Conservation (phyloP, 2,329 filamentous ascomycete genomes). For the Aureobasidium pullulans region DNA sequence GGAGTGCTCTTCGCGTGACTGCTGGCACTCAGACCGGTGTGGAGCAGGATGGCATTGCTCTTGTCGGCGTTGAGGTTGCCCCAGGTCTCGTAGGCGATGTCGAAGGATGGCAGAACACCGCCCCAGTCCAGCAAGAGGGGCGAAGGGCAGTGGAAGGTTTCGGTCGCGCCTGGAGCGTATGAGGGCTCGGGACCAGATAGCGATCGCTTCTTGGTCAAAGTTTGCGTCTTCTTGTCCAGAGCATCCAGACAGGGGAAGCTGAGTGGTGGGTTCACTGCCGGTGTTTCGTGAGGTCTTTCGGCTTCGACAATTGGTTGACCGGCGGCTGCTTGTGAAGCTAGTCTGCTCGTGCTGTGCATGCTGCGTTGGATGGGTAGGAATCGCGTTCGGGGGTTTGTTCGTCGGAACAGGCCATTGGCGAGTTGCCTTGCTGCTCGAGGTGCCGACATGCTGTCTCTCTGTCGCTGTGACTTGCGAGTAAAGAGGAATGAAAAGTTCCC, state of each 20-base stretch:
- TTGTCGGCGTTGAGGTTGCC: constrained; percentile 69
- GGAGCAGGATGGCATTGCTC: constrained; percentile 83
- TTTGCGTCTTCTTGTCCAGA: constrained; percentile 65
- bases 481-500: not conserved
- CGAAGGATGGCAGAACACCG: constrained; percentile 79
- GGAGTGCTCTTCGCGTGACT: constrained; percentile 93
- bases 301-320: constrained; percentile 21
- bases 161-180: constrained; percentile 83
- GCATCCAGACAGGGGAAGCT: constrained; percentile 86
- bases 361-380: constrained; percentile 11
- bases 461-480: not conserved
- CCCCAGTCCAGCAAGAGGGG: constrained; percentile 89
- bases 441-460: not conserved
- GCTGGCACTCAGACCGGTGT: constrained; percentile 93
- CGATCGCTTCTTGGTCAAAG: constrained; percentile 59
- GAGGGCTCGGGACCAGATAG: constrained; percentile 79
- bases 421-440: constrained; percentile 10
- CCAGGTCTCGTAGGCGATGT: constrained; percentile 92
- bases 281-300: constrained; percentile 33
- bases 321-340: constrained; percentile 21
- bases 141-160: constrained; percentile 64
- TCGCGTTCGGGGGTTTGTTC: constrained; percentile 20
- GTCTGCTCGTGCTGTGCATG: constrained; percentile 4
- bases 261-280: constrained; percentile 65
- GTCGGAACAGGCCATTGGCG: constrained; percentile 15